A percentile compares a stretch with the other conserved stretches of the same genome.
Evolutionary conservation across 306 rosid genomes (phyloP).

Genomic region (Prunus davidiana): DNA sequence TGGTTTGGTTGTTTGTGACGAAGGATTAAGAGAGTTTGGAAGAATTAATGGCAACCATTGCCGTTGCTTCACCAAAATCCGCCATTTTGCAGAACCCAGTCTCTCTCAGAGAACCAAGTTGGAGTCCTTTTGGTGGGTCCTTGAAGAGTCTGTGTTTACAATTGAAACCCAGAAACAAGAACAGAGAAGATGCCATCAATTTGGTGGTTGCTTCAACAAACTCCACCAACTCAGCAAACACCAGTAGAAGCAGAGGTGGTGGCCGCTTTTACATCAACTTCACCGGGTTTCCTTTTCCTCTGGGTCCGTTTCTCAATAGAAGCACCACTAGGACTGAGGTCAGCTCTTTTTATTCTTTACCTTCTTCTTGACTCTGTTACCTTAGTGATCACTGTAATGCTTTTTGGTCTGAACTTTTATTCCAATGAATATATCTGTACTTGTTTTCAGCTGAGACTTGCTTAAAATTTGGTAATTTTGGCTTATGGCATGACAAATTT

Average conservation of each 20-base stretch:
- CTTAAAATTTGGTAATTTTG: not conserved
- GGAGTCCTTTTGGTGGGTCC: conserved; percentile 42
- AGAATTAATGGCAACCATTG: conserved; percentile 54
- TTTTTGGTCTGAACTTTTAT: no score
- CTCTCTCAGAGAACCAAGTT: conserved; percentile 34
- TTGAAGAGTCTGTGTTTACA: conserved; percentile 49
- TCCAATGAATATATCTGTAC: not conserved
- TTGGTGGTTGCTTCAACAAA: conserved; percentile 59
- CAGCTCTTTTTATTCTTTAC: conserved; percentile 2
- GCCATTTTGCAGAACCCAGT: conserved; percentile 52
- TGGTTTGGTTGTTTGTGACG: not conserved
- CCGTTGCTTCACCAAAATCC: conserved; percentile 56
- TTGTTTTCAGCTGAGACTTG: conserved; percentile 1
- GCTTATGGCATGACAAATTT: not conserved
- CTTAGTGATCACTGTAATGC: not conserved
- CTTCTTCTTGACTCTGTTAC: not conserved
- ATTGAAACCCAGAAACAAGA: conserved; percentile 41
- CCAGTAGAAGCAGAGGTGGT: conserved; percentile 23
- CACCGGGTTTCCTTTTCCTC: conserved; percentile 96
- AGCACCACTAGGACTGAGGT: conserved; percentile 86
- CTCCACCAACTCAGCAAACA: conserved; percentile 19
- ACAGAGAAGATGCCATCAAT: conserved; percentile 39
- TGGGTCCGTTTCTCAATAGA: conserved; percentile 89
- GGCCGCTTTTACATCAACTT: conserved; percentile 91
- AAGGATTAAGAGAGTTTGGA: not conserved